Conservation (phyloP, 2,329 filamentous ascomycete genomes). For the Chaetomium sp. region DNA sequence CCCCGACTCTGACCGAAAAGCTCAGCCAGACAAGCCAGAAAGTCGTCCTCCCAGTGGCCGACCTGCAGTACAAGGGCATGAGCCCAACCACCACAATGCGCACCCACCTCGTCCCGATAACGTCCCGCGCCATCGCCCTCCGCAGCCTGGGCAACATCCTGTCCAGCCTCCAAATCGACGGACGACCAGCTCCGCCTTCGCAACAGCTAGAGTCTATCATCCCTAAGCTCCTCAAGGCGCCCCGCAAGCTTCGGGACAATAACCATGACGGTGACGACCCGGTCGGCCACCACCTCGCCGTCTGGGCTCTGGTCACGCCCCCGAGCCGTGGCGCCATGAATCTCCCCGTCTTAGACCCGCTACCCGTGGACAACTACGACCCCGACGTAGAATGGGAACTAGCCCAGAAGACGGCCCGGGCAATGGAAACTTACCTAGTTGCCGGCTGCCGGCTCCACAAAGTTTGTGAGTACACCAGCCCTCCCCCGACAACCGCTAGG, state of each 20-base stretch:
- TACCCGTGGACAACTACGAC: constrained; percentile 32
- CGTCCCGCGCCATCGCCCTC: constrained; percentile 61
- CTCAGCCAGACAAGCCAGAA: constrained; percentile 46
- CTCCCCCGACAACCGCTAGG: neutral
- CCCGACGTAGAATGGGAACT: constrained; percentile 35
- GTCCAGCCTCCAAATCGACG: constrained; percentile 58
- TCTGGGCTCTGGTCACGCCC: constrained; percentile 74
- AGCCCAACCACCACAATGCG: neutral
- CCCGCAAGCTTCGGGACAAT: constrained; percentile 33
- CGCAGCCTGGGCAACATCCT: constrained; percentile 79
- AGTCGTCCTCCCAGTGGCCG: constrained; percentile 19
- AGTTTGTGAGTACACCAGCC: constrained; percentile 45
- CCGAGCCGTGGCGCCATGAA: neutral
- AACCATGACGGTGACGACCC: constrained; percentile 17
- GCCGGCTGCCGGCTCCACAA: constrained; percentile 51
- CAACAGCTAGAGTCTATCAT: constrained; percentile 70
- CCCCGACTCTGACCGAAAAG: constrained; percentile 40
- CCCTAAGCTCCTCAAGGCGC: constrained; percentile 56
- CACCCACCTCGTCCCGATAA: constrained; percentile 63
- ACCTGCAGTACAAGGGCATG: neutral
- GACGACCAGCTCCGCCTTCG: constrained; percentile 61
- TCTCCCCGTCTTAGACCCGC: constrained; percentile 30
- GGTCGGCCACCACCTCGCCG: constrained; percentile 54
- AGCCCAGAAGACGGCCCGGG: constrained; percentile 35
- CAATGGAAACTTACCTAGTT: constrained; percentile 40